Evolutionary conservation across 192 early-diverging fungal species (phyloP).

Genomic region (Ambispora gerdemannii): DNA sequence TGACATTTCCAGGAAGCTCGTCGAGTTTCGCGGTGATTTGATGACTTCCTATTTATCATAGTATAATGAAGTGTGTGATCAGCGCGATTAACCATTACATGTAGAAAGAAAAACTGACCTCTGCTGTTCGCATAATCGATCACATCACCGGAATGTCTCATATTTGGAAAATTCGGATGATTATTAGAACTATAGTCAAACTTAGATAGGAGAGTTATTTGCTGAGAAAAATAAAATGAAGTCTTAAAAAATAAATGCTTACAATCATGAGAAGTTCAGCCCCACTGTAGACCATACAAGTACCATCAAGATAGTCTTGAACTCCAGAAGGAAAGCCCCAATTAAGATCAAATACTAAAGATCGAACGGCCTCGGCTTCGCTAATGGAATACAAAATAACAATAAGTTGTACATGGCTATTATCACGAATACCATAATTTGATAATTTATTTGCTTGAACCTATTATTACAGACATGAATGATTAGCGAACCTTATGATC

Average conservation of each 20-base stretch:
- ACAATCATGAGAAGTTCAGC: neutral
- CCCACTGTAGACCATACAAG: constrained; percentile 25
- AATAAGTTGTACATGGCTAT: constrained; percentile 25
- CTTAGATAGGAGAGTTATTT: neutral
- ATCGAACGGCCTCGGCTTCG: neutral
- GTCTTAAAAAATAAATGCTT: no score
- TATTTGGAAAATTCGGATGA: neutral
- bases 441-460: neutral
- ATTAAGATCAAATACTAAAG: constrained; percentile 21
- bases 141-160: constrained; percentile 30
- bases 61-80: neutral
- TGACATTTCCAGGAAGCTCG: constrained; percentile 25
- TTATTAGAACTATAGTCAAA: neutral
- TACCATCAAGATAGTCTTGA: constrained; percentile 27
- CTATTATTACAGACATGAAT: no score
- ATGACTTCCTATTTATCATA: constrained; percentile 15
- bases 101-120: neutral
- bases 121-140: constrained; percentile 11
- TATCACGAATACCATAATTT: constrained; percentile 19
- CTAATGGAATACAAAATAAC: constrained; percentile 22
- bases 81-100: no score
- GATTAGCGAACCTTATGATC: no score
- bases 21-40: constrained; percentile 25
- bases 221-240: neutral
- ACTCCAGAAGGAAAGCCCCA: constrained; percentile 11